Conservation (phyloP, 2,329 filamentous ascomycete species). For the Drechslerella stenobrocha region DNA sequence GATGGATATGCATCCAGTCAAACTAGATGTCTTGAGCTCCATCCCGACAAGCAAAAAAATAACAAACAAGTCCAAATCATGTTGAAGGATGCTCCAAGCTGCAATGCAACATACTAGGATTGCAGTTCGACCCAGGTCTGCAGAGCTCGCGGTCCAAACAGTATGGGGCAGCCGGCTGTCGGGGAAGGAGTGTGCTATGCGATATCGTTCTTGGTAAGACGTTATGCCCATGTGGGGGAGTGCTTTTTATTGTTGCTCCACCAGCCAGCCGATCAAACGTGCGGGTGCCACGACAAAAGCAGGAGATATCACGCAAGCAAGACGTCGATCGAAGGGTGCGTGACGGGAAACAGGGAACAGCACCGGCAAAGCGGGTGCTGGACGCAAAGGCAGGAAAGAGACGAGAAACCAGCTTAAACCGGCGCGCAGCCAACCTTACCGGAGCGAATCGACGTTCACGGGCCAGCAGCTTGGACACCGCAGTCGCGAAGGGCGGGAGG, state of each 20-base stretch:
- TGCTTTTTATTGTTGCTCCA: background rate
- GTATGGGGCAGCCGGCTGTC: too few relatives aligned
- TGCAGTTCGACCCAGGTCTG: background rate
- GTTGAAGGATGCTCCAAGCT: background rate
- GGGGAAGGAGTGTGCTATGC: too few relatives aligned
- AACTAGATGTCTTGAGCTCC: background rate
- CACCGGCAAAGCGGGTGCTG: background rate
- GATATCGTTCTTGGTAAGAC: too few relatives aligned
- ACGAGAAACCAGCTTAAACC: constrained; percentile 26
- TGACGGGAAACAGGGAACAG: background rate
- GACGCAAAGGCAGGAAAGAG: background rate
- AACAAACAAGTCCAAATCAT: background rate
- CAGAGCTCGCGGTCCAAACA: too few relatives aligned
- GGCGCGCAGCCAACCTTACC: constrained; percentile 40
- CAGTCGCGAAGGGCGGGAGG: constrained; percentile 10
- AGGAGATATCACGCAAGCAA: constrained; percentile 6
- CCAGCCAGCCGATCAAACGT: constrained; percentile 26
- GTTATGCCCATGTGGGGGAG: too few relatives aligned
- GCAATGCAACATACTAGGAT: background rate
- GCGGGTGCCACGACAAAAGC: constrained; percentile 1
- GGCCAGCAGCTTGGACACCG: constrained; percentile 37
- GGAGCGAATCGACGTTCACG: constrained; percentile 46
- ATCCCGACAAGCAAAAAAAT: background rate
- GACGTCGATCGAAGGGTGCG: too few relatives aligned
- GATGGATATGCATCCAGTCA: too few relatives aligned